Base-by-base conservation (phyloP, 495 filamentous ascomycete genomes). In the Aspergillus sparsus region DNA sequence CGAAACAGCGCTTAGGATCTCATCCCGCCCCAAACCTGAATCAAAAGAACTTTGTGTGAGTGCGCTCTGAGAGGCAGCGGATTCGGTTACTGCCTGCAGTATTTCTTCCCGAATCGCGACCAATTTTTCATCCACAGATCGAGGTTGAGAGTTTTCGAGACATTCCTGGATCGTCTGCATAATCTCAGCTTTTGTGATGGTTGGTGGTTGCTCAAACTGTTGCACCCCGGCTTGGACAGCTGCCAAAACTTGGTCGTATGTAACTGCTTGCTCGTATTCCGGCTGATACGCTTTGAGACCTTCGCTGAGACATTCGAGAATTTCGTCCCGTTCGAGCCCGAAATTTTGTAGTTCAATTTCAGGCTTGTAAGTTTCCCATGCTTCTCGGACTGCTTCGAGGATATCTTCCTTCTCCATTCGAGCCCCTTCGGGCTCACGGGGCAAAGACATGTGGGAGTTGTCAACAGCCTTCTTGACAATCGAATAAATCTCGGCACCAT, bases 321-420 rank as follows among this genome's bases (percentile, higher is more conserved):
- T 88, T 63, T 97, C 93, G 18, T 95, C 91, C 7, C 90, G 81
- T 65, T 96, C 91, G 7, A 97, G 77, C 7, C 92, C 93, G 60
- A 93, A 90, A 65, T 95, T 91, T 64, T 96, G 87, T 11, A 95
- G 74, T 65, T 93, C 88, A 41, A 97, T 92, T 61, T 97, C 90
- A 1, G 92, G 93, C 71, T 93, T 93, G 73, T 93, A 95, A 6
- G 85, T 88, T 66, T 96, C 92, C 86, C 89, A 95, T 3, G 90
- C 92, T 55, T 96, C 91, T 55, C 85, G 85, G 6, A 97, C 89
- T 0, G 92, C 91, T 1, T 89, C 85, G 0, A 97, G 76, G 34
- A 97, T 91, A 39, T 92, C 91, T 56, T 95, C 90, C 58, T 89
- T 85, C 56, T 82, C 83, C 64, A 89, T 81, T 7, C 70, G 72